A percentile compares a stretch with the other conserved stretches of the same genome.
Evolutionary conservation across 2,329 filamentous ascomycete species (phyloP).

Genomic region (Phyllachora maydis): DNA sequence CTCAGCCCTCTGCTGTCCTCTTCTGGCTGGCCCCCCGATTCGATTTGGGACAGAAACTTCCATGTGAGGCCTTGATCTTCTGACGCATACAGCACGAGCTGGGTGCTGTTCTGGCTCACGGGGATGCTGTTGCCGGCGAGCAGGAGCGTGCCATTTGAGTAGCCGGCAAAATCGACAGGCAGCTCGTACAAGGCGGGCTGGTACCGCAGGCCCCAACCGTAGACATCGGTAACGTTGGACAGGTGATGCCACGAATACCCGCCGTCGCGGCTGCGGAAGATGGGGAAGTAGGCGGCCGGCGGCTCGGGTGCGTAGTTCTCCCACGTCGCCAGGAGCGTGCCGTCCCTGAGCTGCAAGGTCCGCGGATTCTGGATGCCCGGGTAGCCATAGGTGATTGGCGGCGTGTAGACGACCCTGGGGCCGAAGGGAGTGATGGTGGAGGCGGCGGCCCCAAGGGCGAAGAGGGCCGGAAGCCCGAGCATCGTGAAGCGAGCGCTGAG

Average conservation of each 20-base stretch:
- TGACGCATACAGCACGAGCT: conserved; percentile 50
- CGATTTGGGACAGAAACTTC: conserved; percentile 47
- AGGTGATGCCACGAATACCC: conserved; percentile 42
- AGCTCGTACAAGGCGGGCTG: conserved; percentile 50
- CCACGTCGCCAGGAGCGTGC: conserved; percentile 30
- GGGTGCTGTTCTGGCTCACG: conserved; percentile 35
- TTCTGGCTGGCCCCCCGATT: conserved; percentile 36
- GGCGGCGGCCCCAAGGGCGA: too few relatives aligned
- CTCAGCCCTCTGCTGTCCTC: conserved; percentile 45
- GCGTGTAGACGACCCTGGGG: conserved; percentile 16
- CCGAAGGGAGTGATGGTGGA: background rate
- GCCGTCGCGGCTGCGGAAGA: conserved; percentile 28
- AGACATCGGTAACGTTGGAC: conserved; percentile 40
- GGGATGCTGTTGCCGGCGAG: conserved; percentile 36
- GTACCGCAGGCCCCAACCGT: conserved; percentile 45
- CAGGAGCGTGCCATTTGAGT: conserved; percentile 40
- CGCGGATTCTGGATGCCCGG: conserved; percentile 22
- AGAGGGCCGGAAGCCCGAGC: too few relatives aligned
- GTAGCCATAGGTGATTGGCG: conserved; percentile 20
- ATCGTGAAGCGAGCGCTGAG: too few relatives aligned
- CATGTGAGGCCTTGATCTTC: conserved; percentile 38
- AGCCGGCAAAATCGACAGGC: conserved; percentile 32
- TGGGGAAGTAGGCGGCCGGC: conserved; percentile 31
- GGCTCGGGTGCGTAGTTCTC: conserved; percentile 36
- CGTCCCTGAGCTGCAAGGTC: conserved; percentile 18